Evolutionary conservation across 805 yeast genomes (phyloP).

Genomic region (Hanseniaspora mollemarum): DNA sequence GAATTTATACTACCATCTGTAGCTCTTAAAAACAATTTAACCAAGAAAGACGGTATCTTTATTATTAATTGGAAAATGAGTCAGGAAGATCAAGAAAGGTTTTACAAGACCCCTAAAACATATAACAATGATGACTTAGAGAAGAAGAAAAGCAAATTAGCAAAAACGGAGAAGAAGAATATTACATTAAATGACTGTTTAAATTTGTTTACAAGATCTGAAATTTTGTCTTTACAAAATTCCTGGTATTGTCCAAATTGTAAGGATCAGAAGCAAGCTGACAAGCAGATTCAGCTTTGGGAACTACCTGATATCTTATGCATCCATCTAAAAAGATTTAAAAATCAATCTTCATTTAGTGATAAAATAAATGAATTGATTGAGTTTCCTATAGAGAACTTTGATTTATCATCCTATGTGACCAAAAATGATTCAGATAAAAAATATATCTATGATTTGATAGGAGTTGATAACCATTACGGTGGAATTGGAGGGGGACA

Average conservation of each 20-base stretch:
- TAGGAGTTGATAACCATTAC: slow-evolving; percentile 89
- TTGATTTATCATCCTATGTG: slow-evolving; percentile 59
- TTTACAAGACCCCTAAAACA: slow-evolving; percentile 16
- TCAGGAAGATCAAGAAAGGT: slow-evolving; percentile 37
- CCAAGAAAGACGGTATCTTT: slow-evolving; percentile 3
- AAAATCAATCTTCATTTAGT: slow-evolving; percentile 69
- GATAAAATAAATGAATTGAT: slow-evolving; percentile 81
- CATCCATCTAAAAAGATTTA: slow-evolving; percentile 82
- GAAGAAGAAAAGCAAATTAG: slow-evolving; percentile 18
- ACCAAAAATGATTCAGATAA: slow-evolving; percentile 20
- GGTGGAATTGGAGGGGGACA: slow-evolving; percentile 98
- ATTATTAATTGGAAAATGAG: slow-evolving; percentile 25
- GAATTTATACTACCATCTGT: not conserved
- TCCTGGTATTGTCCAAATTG: slow-evolving; percentile 90
- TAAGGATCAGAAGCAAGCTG: slow-evolving; percentile 79
- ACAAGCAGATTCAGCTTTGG: slow-evolving; percentile 87
- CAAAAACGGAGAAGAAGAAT: slow-evolving; percentile 29
- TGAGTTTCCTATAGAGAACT: slow-evolving; percentile 73
- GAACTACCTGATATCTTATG: slow-evolving; percentile 83
- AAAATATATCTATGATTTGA: slow-evolving; percentile 57
- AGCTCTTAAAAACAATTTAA: not conserved
- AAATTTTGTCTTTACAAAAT: slow-evolving; percentile 76
- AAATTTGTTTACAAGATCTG: slow-evolving; percentile 63
- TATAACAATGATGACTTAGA: slow-evolving; percentile 1
- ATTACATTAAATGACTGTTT: slow-evolving; percentile 66